phyloP scores from a whole-genome alignment of 768 basidiomycete genomes.

The Tricholoma saponaceum region DNA sequence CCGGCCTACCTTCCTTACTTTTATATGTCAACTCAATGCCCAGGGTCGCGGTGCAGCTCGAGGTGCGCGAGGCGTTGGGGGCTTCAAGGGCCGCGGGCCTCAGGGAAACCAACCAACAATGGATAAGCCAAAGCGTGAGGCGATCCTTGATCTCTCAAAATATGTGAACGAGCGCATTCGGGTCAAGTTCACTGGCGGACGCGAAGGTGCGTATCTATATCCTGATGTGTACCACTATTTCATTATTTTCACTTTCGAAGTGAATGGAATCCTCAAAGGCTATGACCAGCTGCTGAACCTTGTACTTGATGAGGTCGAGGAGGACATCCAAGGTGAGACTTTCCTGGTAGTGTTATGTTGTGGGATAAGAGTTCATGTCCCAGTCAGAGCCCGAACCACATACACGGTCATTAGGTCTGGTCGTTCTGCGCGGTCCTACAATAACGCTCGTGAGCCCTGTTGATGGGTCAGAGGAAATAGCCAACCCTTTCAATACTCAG shows the following conservation, averaged over 20 bases:
- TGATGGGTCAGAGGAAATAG: constrained; percentile 92
- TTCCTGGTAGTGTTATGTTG: constrained; percentile 6
- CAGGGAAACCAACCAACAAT: constrained; percentile 44
- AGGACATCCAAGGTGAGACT: constrained; percentile 64
- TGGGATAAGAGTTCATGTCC: constrained; percentile 2
- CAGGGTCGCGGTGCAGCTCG: constrained; percentile 58
- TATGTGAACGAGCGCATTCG: constrained; percentile 90
- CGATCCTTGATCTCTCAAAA: constrained; percentile 92
- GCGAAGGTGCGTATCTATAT: constrained; percentile 63
- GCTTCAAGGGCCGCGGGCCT: constrained; percentile 47
- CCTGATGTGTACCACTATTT: background rate
- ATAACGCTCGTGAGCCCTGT: constrained; percentile 92
- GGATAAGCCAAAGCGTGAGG: constrained; percentile 86
- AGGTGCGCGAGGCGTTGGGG: constrained; percentile 42
- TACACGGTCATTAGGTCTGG: constrained; percentile 71
- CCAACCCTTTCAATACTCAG: constrained; percentile 79
- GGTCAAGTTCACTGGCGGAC: constrained; percentile 97
- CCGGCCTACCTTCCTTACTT: constrained; percentile 11
- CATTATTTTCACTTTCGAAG: constrained; percentile 34
- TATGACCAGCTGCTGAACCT: constrained; percentile 96
- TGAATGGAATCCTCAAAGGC: constrained; percentile 90
- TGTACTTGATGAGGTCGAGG: constrained; percentile 93
- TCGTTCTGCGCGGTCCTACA: constrained; percentile 90
- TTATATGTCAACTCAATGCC: constrained; percentile 32
- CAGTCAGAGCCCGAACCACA: constrained; percentile 57